Evolutionary conservation across 495 filamentous ascomycete genomes (phyloP).

Genomic region (Xylaria venustula): DNA sequence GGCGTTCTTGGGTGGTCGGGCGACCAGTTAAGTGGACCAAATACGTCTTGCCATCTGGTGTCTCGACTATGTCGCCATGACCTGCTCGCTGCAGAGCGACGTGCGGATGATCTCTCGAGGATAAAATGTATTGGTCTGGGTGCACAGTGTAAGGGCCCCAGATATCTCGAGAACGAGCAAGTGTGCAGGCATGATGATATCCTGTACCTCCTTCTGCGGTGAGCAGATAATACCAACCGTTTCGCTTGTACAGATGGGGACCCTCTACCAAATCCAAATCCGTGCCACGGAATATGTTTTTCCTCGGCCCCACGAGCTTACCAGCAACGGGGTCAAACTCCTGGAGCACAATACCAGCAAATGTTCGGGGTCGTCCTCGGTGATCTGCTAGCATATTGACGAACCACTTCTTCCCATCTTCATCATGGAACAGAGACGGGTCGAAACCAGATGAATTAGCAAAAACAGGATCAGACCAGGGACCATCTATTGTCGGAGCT

Average conservation of each 20-base stretch:
- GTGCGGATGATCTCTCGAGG: constrained; percentile 43
- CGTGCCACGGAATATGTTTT: constrained; percentile 55
- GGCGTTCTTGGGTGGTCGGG: constrained; percentile 50
- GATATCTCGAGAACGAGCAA: constrained; percentile 53
- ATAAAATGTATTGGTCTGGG: constrained; percentile 46
- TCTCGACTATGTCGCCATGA: constrained; percentile 60
- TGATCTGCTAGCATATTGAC: constrained; percentile 56
- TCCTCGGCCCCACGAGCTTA: constrained; percentile 46
- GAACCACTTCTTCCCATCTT: constrained; percentile 55
- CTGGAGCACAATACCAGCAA: constrained; percentile 50
- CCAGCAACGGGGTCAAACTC: constrained; percentile 44
- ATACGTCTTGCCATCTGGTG: constrained; percentile 55
- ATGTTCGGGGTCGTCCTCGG: constrained; percentile 41
- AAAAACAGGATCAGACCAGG: constrained; percentile 57
- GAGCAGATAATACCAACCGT: constrained; percentile 57
- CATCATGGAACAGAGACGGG: constrained; percentile 59
- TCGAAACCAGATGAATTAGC: constrained; percentile 56
- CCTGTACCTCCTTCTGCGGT: constrained; percentile 65
- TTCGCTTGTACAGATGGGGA: constrained; percentile 58
- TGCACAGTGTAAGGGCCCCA: constrained; percentile 60
- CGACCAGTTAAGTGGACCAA: constrained; percentile 54
- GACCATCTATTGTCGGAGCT: constrained; percentile 45
- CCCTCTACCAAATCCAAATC: constrained; percentile 58
- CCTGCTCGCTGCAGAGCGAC: constrained; percentile 53
- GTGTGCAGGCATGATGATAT: constrained; percentile 52